A percentile compares a stretch with the other conserved stretches of the same genome.
Evolutionary conservation across 345 rosid species (phyloP).

Genomic region (Chamaenerion angustifolium): DNA sequence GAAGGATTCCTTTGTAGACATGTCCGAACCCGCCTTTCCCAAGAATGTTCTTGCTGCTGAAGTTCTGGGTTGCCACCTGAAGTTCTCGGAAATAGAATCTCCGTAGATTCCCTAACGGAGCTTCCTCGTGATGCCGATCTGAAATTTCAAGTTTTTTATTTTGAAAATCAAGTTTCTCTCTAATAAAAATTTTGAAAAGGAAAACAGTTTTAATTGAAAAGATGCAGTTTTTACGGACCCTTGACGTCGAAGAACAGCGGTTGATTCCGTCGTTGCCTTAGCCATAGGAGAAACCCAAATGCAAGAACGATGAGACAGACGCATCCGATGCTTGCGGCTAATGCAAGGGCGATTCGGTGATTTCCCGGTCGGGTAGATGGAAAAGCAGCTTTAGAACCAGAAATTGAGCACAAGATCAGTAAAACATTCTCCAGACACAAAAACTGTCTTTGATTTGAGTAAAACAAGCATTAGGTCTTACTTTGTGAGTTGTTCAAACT

Average conservation of each 20-base stretch:
- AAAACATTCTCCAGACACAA: neutral
- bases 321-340: slow-evolving; percentile 54
- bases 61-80: slow-evolving; percentile 69
- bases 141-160: slow-evolving; percentile 9
- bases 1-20: slow-evolving; percentile 83
- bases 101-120: slow-evolving; percentile 77
- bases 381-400: slow-evolving; percentile 19
- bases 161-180: neutral
- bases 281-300: slow-evolving; percentile 64
- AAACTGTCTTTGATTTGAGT: too few species aligned
- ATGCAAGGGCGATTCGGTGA: slow-evolving; percentile 63
- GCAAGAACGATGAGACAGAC: slow-evolving; percentile 49
- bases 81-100: slow-evolving; percentile 83
- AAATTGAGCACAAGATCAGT: neutral
- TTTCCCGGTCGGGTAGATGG: slow-evolving; percentile 29
- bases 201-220: neutral
- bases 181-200: too few species aligned
- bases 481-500: slow-evolving; percentile 65
- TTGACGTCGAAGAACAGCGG: slow-evolving; percentile 66
- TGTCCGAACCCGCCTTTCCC: slow-evolving; percentile 94
- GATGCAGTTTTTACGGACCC: slow-evolving; percentile 25
- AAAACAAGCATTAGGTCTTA: slow-evolving; percentile 11
- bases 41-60: slow-evolving; percentile 74
- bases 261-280: slow-evolving; percentile 63
- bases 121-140: slow-evolving; percentile 62